phyloP scores from a whole-genome alignment of 768 basidiomycete species.

The Lactarius indigo region DNA sequence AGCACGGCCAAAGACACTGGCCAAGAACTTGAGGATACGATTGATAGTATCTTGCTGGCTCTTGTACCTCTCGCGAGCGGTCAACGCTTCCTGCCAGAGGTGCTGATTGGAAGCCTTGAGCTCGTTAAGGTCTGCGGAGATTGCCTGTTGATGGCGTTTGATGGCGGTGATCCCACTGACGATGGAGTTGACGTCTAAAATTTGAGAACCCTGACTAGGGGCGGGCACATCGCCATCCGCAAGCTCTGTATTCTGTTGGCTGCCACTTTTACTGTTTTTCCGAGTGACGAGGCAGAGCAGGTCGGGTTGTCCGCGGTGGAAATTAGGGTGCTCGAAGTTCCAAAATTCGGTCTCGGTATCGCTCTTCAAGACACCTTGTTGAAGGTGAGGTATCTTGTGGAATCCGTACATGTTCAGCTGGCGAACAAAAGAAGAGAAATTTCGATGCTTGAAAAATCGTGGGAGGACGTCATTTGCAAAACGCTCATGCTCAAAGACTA shows the following conservation, averaged over 20 bases:
- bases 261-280: slow-evolving; percentile 46
- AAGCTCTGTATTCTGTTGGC: slow-evolving; percentile 16
- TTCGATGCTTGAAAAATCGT: slow-evolving; percentile 96
- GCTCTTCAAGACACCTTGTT: slow-evolving; percentile 86
- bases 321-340: slow-evolving; percentile 92
- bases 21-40: slow-evolving; percentile 90
- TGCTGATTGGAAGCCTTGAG: slow-evolving; percentile 83
- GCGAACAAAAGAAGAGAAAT: slow-evolving; percentile 88
- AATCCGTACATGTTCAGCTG: slow-evolving; percentile 97
- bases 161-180: slow-evolving; percentile 81
- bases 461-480: slow-evolving; percentile 88
- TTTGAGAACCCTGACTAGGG: slow-evolving; percentile 41
- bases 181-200: slow-evolving; percentile 75
- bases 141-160: slow-evolving; percentile 88
- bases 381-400: slow-evolving; percentile 92
- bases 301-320: slow-evolving; percentile 85
- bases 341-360: slow-evolving; percentile 79
- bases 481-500: slow-evolving; percentile 88
- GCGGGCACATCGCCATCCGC: slow-evolving; percentile 19
- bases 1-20: slow-evolving; percentile 76
- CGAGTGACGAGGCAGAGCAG: slow-evolving; percentile 83
- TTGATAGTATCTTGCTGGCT: slow-evolving; percentile 97
- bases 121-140: slow-evolving; percentile 84
- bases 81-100: slow-evolving; percentile 89
- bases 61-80: slow-evolving; percentile 74